These are phyloP conservation scores for Debaryomyces psychrophilus DNA, from an alignment of 1,139 yeast species.

Conservation along the genomic window DNA sequence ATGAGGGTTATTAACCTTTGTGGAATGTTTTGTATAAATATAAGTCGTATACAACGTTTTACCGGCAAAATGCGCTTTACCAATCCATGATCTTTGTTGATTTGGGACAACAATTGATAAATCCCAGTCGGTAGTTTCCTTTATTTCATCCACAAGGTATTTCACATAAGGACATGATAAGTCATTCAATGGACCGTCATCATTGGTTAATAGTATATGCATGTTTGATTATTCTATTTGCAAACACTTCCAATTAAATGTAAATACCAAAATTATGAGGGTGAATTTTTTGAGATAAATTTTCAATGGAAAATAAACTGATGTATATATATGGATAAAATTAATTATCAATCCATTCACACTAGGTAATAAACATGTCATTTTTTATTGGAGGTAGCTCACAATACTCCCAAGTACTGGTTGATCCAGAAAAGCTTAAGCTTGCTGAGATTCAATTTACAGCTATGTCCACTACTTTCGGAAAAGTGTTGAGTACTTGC, in stretches of 20 bases:
- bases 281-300: neutral
- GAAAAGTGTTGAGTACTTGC: slow-evolving; percentile 60
- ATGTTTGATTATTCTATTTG: slow-evolving; percentile 20
- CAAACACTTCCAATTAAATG: neutral
- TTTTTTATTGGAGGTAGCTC: slow-evolving; percentile 54
- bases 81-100: slow-evolving; percentile 89
- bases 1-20: slow-evolving; percentile 24
- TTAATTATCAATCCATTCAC: neutral
- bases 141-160: slow-evolving; percentile 73
- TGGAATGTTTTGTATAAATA: slow-evolving; percentile 55
- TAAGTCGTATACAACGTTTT: slow-evolving; percentile 69
- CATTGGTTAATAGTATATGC: slow-evolving; percentile 73
- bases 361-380: slow-evolving; percentile 52
- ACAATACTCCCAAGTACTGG: slow-evolving; percentile 47
- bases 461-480: slow-evolving; percentile 71
- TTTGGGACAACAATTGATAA: slow-evolving; percentile 83
- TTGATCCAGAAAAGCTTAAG: slow-evolving; percentile 67
- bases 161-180: slow-evolving; percentile 84
- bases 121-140: slow-evolving; percentile 74
- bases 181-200: slow-evolving; percentile 91
- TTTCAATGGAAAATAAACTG: slow-evolving; percentile 6
- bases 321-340: neutral
- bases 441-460: slow-evolving; percentile 76
- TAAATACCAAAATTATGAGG: neutral
- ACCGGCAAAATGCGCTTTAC: slow-evolving; percentile 95